Evolutionary conservation across 148 eudicot species (phyloP).

Genomic region (Rhododendron vialii): DNA sequence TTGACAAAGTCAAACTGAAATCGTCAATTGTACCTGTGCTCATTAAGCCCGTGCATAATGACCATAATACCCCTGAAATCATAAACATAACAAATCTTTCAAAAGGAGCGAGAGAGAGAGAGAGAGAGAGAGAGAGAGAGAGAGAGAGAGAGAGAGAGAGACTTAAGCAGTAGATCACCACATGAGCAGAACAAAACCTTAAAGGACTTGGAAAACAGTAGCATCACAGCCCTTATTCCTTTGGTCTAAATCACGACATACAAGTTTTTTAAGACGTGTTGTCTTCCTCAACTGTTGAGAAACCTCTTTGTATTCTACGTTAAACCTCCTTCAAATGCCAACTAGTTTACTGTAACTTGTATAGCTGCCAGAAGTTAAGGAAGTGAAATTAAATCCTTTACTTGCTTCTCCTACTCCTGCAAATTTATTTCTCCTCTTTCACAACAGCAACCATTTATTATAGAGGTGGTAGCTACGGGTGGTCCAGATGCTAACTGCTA

Average conservation of each 20-base stretch:
- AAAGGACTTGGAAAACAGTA: not conserved
- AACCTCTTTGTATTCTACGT: not conserved
- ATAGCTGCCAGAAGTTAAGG: not conserved
- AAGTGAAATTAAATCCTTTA: not conserved
- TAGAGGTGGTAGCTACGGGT: not conserved
- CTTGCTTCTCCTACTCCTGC: not conserved
- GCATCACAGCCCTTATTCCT: not conserved
- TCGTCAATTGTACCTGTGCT: conserved; percentile 61
- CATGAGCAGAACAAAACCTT: not conserved
- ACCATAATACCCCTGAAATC: conserved; percentile 84
- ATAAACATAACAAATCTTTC: not conserved
- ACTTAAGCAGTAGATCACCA: not conserved
- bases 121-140: not conserved
- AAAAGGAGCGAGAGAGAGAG: not conserved
- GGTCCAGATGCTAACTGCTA: not conserved
- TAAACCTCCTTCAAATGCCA: not conserved
- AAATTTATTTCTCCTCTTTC: not conserved
- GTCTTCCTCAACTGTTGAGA: not conserved
- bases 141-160: not conserved
- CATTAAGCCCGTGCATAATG: conserved; percentile 91
- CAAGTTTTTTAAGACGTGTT: not conserved
- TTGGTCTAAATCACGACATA: not conserved
- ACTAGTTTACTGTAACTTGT: not conserved
- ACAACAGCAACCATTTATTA: not conserved
- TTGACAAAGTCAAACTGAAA: not conserved